These are phyloP conservation scores for Juglanconis juglandina DNA, from an alignment of 2,329 filamentous ascomycete species.

Conservation along the genomic window DNA sequence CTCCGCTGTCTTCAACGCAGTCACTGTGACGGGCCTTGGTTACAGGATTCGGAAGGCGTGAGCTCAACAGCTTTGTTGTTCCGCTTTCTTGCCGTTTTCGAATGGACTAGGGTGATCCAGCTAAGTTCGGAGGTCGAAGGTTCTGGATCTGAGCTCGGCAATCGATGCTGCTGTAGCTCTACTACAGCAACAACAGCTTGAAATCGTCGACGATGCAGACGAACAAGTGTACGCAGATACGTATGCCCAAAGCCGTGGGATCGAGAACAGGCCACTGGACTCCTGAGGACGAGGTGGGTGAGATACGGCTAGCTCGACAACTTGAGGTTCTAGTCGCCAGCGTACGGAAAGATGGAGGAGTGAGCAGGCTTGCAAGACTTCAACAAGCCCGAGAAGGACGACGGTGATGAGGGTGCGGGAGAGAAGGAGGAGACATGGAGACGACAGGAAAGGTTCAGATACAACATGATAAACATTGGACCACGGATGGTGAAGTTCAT, in stretches of 20 bases:
- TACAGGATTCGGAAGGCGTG: background rate
- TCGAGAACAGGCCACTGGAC: background rate
- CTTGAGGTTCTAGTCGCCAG: slow-evolving; percentile 8
- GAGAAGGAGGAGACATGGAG: background rate
- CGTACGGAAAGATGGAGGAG: background rate
- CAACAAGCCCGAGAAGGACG: background rate
- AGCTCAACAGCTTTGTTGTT: background rate
- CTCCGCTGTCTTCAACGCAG: background rate
- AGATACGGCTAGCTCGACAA: background rate
- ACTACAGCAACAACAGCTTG: slow-evolving; percentile 2
- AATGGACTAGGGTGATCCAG: too few relatives aligned
- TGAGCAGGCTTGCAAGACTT: slow-evolving; percentile 1
- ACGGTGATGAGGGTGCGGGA: background rate
- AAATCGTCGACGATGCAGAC: background rate
- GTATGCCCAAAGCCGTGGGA: background rate
- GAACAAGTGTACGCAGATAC: background rate
- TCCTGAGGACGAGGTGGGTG: background rate
- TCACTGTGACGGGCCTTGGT: background rate
- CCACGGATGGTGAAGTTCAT: slow-evolving; percentile 12
- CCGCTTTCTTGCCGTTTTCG: background rate
- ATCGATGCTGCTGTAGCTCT: slow-evolving; percentile 4
- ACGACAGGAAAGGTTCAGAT: background rate
- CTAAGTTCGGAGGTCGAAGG: background rate
- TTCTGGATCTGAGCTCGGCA: background rate
- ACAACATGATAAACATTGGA: slow-evolving; percentile 14